phyloP scores from a whole-genome alignment of 257 asterid species.

The Linderniella brevidens region DNA sequence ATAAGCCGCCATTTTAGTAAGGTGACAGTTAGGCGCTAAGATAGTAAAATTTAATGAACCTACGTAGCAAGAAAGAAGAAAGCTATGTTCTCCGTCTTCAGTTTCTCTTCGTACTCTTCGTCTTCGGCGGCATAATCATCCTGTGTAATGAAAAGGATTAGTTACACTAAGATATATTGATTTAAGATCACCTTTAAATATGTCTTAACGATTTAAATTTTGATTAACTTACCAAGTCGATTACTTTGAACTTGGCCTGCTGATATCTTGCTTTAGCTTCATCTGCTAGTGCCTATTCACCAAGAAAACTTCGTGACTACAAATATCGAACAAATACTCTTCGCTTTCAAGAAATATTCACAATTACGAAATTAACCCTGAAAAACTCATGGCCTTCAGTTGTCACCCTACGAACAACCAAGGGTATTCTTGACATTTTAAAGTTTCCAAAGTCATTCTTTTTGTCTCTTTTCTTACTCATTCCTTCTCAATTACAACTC shows the following conservation, averaged over 20 bases:
- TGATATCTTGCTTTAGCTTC: constrained; percentile 90
- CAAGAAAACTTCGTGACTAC: constrained; percentile 9
- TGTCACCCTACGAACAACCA: too few relatives aligned
- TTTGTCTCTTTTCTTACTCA: neutral
- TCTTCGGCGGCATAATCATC: constrained; percentile 96
- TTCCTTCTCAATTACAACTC: neutral
- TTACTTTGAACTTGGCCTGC: constrained; percentile 53
- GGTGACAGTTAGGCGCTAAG: constrained; percentile 2
- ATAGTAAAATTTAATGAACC: constrained; percentile 12
- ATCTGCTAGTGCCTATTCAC: constrained; percentile 76
- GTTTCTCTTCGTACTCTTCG: constrained; percentile 70
- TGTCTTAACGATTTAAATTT: neutral
- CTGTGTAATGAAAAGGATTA: constrained; percentile 18
- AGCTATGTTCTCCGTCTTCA: constrained; percentile 63
- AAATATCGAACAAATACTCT: constrained; percentile 1
- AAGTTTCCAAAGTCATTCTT: neutral
- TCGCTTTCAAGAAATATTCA: neutral
- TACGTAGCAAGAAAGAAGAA: constrained; percentile 93
- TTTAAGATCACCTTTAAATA: neutral
- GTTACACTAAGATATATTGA: neutral
- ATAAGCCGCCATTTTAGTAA: constrained; percentile 5
- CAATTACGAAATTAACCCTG: neutral
- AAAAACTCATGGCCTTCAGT: too few relatives aligned
- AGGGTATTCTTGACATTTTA: neutral
- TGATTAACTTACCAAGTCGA: constrained; percentile 51